Evolutionary conservation across 345 rosid species (phyloP).

Genomic region (Lenwebbia sp.): DNA sequence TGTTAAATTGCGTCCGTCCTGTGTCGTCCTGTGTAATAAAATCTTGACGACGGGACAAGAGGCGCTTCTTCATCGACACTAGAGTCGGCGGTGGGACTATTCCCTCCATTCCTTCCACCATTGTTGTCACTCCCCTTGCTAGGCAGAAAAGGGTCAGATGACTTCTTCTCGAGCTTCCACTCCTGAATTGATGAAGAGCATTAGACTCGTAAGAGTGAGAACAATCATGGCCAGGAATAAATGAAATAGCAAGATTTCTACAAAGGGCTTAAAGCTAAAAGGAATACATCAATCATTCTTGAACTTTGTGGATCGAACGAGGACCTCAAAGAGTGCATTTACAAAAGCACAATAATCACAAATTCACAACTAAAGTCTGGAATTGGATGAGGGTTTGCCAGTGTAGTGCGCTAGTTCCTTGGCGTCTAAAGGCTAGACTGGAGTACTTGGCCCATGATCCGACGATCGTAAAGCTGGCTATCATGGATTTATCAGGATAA

Average conservation of each 20-base stretch:
- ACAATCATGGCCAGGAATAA: background rate
- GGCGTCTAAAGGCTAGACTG: background rate
- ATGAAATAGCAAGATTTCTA: background rate
- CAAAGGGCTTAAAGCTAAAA: background rate
- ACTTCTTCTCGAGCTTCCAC: conserved; percentile 84
- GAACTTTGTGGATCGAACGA: background rate
- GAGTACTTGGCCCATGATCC: background rate
- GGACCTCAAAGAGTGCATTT: background rate
- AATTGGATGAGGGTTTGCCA: background rate
- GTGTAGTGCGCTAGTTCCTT: background rate
- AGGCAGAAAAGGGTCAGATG: conserved; percentile 62
- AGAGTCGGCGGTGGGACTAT: conserved; percentile 17
- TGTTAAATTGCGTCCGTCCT: conserved; percentile 55
- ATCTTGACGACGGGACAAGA: conserved; percentile 49
- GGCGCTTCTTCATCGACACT: conserved; percentile 76
- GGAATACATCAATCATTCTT: background rate
- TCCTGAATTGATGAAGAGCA: conserved; percentile 32
- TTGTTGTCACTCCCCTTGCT: conserved; percentile 21
- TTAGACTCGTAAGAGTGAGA: background rate
- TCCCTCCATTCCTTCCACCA: conserved; percentile 22
- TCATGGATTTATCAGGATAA: background rate
- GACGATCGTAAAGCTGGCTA: background rate
- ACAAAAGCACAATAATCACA: background rate
- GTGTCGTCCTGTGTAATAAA: conserved; percentile 64
- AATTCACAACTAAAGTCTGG: background rate